Percentiles rank a stretch among this genome's conserved stretches.
Evolutionary conservation across 1,139 yeast genomes (phyloP).

Genomic region (Zhuliangozyma blackwelliae): DNA sequence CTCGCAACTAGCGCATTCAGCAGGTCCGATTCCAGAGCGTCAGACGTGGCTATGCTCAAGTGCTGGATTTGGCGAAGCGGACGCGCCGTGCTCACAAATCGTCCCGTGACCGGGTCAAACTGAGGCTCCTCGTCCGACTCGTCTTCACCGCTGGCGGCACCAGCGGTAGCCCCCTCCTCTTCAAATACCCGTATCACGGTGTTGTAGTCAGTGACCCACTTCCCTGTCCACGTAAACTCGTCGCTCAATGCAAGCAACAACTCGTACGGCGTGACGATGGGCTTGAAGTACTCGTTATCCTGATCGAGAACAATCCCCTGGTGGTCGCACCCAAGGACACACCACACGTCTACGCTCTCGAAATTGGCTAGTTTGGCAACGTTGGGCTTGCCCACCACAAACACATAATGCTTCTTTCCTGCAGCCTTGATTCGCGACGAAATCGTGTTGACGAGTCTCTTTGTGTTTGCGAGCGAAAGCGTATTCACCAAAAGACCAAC

Average conservation of each 20-base stretch:
- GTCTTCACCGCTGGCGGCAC: constrained; percentile 3
- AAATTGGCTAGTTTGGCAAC: constrained; percentile 95
- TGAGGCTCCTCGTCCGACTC: constrained; percentile 53
- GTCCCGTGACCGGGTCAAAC: constrained; percentile 87
- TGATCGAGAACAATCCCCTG: constrained; percentile 86
- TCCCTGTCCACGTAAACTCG: constrained; percentile 83
- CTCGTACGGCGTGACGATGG: constrained; percentile 92
- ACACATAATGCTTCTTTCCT: constrained; percentile 86
- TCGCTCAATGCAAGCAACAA: constrained; percentile 71
- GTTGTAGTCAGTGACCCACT: constrained; percentile 83
- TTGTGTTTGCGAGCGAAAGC: constrained; percentile 70
- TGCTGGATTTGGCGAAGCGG: constrained; percentile 72
- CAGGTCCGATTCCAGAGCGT: constrained; percentile 13
- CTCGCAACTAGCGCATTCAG: constrained; percentile 45
- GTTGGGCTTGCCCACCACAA: constrained; percentile 98
- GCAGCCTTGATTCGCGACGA: constrained; percentile 60
- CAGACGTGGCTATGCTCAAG: constrained; percentile 46
- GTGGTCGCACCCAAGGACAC: constrained; percentile 89
- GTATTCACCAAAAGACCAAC: constrained; percentile 90
- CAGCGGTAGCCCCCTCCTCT: constrained; percentile 3
- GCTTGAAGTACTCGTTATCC: constrained; percentile 75
- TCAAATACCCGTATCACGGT: constrained; percentile 36
- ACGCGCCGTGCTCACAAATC: constrained; percentile 57
- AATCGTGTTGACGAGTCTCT: constrained; percentile 56
- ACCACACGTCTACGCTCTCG: constrained; percentile 90